Percentiles rank a stretch among this genome's conserved stretches.
Evolutionary conservation across 805 yeast species (phyloP).

Genomic region (Candida andamanensis): DNA sequence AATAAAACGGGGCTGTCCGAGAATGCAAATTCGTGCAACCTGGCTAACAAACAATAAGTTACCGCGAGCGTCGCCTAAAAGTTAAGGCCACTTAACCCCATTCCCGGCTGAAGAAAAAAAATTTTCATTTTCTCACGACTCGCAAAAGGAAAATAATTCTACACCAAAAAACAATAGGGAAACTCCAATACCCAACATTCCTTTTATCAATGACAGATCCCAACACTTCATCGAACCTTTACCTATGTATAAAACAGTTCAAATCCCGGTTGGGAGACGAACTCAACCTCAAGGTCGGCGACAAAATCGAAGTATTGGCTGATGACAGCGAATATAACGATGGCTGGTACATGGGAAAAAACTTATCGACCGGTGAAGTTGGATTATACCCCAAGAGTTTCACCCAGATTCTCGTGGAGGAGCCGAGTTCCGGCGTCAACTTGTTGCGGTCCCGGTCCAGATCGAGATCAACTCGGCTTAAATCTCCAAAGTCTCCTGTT

Average conservation of each 20-base stretch:
- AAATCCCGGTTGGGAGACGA: constrained; percentile 87
- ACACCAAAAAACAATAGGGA: too few species aligned
- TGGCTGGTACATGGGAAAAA: constrained; percentile 95
- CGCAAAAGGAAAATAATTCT: too few species aligned
- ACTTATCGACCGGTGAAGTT: constrained; percentile 62
- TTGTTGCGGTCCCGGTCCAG: constrained; percentile 51
- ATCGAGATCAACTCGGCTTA: constrained; percentile 17
- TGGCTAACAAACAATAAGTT: too few species aligned
- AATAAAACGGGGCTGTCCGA: too few species aligned
- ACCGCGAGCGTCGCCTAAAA: too few species aligned
- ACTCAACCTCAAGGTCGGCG: constrained; percentile 73
- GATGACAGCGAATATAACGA: constrained; percentile 93
- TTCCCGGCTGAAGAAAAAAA: too few species aligned
- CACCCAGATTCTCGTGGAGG: constrained; percentile 48
- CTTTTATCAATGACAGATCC: constrained; percentile 2
- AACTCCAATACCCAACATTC: too few species aligned
- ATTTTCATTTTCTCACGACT: too few species aligned
- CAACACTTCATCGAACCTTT: constrained; percentile 15
- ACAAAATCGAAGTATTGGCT: constrained; percentile 79
- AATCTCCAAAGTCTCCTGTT: constrained; percentile 9
- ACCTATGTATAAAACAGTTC: constrained; percentile 77
- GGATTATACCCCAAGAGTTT: constrained; percentile 91
- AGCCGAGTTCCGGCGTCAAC: constrained; percentile 4
- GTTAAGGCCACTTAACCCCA: too few species aligned
- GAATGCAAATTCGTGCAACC: too few species aligned